These are phyloP conservation scores for Hericium rajendrae DNA, from an alignment of 768 basidiomycete species.

Conservation along the genomic window DNA sequence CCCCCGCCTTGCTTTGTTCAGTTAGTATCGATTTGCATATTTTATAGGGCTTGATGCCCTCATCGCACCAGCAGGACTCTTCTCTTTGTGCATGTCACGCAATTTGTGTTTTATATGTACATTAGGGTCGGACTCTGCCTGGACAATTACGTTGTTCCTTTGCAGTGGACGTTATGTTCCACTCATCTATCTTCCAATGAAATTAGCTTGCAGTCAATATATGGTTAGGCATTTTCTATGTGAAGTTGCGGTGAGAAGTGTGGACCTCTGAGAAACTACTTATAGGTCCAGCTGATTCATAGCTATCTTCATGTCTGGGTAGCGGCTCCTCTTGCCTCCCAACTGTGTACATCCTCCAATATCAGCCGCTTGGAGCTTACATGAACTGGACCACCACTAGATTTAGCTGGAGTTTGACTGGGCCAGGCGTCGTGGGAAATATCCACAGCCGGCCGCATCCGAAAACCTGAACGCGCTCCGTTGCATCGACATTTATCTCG, in stretches of 20 bases:
- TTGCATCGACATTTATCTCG: background rate
- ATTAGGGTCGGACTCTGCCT: background rate
- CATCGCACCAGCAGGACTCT: background rate
- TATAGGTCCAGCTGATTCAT: no score
- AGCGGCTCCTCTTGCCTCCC: no score
- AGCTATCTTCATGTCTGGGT: no score
- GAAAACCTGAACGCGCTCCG: background rate
- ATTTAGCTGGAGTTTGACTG: background rate
- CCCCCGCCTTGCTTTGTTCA: background rate
- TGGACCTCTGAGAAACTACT: no score
- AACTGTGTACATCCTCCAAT: no score
- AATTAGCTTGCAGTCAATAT: background rate
- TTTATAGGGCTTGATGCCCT: background rate
- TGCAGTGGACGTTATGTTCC: background rate
- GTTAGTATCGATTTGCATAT: background rate
- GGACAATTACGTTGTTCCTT: background rate
- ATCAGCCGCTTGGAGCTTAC: no score
- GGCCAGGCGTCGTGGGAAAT: background rate
- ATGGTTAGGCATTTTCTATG: background rate
- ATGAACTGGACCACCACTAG: no score
- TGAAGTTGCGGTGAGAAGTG: background rate
- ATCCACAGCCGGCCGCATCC: background rate
- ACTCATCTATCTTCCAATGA: no score
- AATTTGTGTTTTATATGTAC: background rate
- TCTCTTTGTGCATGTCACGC: background rate